A percentile compares a stretch with the other conserved stretches of the same genome.
Conservation (phyloP, 148 eudicot species). For the Nyssa sinensis region DNA sequence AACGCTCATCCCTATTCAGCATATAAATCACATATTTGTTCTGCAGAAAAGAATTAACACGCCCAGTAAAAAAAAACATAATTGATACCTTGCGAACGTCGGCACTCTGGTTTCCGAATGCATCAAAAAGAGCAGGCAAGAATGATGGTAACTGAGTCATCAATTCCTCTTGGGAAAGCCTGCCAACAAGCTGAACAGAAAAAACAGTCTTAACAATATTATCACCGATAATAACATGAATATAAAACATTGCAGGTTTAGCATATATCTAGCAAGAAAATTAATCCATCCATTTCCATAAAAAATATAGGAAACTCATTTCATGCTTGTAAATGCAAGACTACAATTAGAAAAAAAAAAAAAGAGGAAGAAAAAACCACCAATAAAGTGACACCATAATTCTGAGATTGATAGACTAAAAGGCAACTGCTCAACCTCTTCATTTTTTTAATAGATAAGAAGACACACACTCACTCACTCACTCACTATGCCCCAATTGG, state of each 20-base stretch:
- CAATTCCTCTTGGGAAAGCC: slow-evolving; percentile 85
- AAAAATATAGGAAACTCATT: not conserved
- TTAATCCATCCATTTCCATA: not conserved
- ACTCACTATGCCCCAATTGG: too few relatives aligned
- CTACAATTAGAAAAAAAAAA: not conserved
- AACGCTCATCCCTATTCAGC: not conserved
- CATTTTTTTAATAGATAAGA: not conserved
- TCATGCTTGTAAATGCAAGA: not conserved
- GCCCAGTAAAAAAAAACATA: not conserved
- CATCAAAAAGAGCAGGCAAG: slow-evolving; percentile 91
- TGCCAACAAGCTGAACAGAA: slow-evolving; percentile 73
- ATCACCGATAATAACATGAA: not conserved
- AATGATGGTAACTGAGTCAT: slow-evolving; percentile 82
- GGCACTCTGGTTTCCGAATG: slow-evolving; percentile 95
- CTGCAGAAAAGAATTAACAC: not conserved
- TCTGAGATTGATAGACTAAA: not conserved
- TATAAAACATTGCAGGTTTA: not conserved
- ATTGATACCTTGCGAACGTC: slow-evolving; percentile 92
- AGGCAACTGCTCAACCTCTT: not conserved
- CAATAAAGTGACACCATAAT: too few relatives aligned
- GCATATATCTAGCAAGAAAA: not conserved
- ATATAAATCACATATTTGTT: not conserved
- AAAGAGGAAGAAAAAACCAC: not conserved
- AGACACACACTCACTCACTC: too few relatives aligned
- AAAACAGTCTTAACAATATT: not conserved